Evolutionary conservation across 2,329 filamentous ascomycete species (phyloP).

Genomic region (Venturia effusa): DNA sequence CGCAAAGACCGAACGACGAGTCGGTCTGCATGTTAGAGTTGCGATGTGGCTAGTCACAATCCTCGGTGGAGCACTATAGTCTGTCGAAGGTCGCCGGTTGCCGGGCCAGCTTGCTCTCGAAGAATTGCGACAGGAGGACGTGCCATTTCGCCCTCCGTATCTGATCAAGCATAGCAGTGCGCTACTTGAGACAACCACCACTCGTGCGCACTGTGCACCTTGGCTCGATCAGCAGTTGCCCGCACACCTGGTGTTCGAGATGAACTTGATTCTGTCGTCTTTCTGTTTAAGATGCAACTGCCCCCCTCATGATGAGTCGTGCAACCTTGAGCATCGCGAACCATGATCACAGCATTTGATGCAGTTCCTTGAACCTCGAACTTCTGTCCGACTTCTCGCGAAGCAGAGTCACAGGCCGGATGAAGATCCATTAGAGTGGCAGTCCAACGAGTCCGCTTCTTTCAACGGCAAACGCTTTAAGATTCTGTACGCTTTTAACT

Average conservation of each 20-base stretch:
- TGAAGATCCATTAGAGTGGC: too few relatives aligned
- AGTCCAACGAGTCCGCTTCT: too few relatives aligned
- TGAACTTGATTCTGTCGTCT: background rate
- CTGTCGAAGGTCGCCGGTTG: background rate
- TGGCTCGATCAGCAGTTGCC: background rate
- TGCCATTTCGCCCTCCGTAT: background rate
- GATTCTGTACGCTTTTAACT: too few relatives aligned
- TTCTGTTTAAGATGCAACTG: background rate
- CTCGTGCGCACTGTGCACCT: background rate
- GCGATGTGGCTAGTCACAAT: slow-evolving; percentile 90
- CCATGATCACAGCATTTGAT: background rate
- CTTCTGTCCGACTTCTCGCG: background rate
- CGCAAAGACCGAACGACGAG: slow-evolving; percentile 67
- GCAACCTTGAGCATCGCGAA: background rate
- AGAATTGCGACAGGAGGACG: background rate
- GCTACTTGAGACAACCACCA: background rate
- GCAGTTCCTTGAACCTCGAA: background rate
- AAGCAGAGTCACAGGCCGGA: background rate
- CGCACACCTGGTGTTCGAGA: background rate
- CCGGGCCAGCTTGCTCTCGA: background rate
- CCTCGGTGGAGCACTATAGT: slow-evolving; percentile 74
- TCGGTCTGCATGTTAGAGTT: slow-evolving; percentile 71
- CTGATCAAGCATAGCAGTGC: background rate
- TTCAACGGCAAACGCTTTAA: too few relatives aligned
- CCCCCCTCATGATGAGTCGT: background rate